Base-by-base conservation (phyloP, 495 filamentous ascomycete species). In the Penicillium egyptiacum region DNA sequence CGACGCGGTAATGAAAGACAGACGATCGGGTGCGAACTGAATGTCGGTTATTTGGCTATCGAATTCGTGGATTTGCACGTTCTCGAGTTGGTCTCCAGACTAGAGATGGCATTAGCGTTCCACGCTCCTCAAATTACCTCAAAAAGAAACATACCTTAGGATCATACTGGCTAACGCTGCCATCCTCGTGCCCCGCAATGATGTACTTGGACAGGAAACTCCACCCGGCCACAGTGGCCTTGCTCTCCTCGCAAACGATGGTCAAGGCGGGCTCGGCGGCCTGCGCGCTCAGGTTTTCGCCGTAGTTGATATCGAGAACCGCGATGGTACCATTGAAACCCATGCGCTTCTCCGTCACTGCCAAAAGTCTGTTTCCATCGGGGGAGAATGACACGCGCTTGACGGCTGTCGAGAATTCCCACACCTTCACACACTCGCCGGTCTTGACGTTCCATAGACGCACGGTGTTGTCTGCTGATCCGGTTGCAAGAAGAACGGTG, bases 331-430 rank as follows among this genome's bases (percentile, higher is more conserved):
- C 89, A 51, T 98, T 76, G 71, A 90, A 89, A 53, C 94, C 94
- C 86, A 93, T 95, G 66, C 94, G 92, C 87, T 95, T 94, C 78
- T 98, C 94, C 30, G 94, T 98, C 60, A 98, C 91, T 40, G 91
- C 92, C 57, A 98, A 76, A 58, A 98, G 77, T 68, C 88, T 81
- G 65, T 83, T 88, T 64, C 92, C 94, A 77, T 98, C 94, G 56
- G 94, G 88, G 63, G 83, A 90, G 76, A 98, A 98, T 70, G 96
- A 93, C 67, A 96, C 92, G 57, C 94, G 83, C 84, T 98, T 97
- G 62, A 98, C 90, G 40, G 91, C 90, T 19, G 95, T 96, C 4
- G 86, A 84, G 81, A 97, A 97, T 19, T 98, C 91, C 94, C 94
- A 98, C 46, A 87, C 86, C 84, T 98, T 96, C 55, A 99, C 82